phyloP scores from a whole-genome alignment of 2,329 filamentous ascomycete species.

The Beauveria rudraprayagi region DNA sequence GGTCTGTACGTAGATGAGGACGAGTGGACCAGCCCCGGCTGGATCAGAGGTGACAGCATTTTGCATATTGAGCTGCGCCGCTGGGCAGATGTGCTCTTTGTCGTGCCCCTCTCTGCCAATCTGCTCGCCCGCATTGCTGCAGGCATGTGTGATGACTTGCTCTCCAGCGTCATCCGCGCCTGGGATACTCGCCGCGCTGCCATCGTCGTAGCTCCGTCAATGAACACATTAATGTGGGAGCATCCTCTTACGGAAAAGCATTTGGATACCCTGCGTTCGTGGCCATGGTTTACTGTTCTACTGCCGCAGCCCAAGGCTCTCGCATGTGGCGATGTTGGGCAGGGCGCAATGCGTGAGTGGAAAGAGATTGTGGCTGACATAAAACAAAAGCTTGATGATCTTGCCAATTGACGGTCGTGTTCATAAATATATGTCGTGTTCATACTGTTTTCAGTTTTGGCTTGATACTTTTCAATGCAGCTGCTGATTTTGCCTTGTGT shows the following conservation, averaged over 20 bases:
- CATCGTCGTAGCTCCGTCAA: constrained; percentile 70
- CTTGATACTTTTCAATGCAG: not conserved
- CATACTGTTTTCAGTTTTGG: not conserved
- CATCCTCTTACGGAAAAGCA: constrained; percentile 75
- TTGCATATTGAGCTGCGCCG: constrained; percentile 83
- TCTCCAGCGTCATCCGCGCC: constrained; percentile 68
- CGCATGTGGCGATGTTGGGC: constrained; percentile 77
- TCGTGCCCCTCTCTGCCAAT: constrained; percentile 79
- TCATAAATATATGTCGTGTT: too few species aligned
- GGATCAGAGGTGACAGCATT: constrained; percentile 71
- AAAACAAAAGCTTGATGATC: not conserved
- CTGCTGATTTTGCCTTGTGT: too few species aligned
- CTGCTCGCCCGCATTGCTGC: constrained; percentile 73
- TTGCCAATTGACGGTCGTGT: not conserved
- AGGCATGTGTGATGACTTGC: constrained; percentile 70
- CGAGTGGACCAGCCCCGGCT: constrained; percentile 66
- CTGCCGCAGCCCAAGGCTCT: constrained; percentile 66
- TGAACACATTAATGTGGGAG: constrained; percentile 88
- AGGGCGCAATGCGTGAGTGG: constrained; percentile 80
- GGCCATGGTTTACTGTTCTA: constrained; percentile 63
- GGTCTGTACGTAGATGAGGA: constrained; percentile 75
- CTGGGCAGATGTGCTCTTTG: constrained; percentile 68
- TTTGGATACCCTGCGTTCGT: constrained; percentile 56
- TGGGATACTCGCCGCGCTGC: constrained; percentile 72
- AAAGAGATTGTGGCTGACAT: constrained; percentile 61